phyloP scores from a whole-genome alignment of 129 eudicot species.

The Tagetes patula region DNA sequence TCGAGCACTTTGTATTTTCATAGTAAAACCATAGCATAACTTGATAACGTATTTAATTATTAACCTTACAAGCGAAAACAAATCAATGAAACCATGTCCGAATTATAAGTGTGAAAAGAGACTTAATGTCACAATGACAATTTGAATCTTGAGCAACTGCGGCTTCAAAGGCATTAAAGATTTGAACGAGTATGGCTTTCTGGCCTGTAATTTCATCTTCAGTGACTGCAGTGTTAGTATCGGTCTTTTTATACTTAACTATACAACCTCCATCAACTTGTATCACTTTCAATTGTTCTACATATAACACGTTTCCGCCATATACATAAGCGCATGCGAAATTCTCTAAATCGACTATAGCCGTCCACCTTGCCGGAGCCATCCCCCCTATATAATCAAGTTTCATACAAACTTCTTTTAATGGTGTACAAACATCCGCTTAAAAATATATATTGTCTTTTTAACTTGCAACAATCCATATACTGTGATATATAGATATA shows the following conservation, averaged over 20 bases:
- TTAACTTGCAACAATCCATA: background rate
- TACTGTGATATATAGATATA: too few species aligned
- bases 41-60: background rate
- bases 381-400: background rate
- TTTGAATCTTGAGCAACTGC: background rate
- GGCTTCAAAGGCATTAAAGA: background rate
- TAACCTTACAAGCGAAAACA: background rate
- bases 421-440: too few species aligned
- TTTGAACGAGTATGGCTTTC: background rate
- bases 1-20: background rate
- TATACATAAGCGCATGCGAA: background rate
- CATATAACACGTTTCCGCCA: background rate
- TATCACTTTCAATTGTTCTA: background rate
- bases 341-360: background rate
- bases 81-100: background rate
- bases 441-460: too few species aligned
- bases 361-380: background rate
- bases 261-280: background rate
- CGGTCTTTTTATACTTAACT: background rate
- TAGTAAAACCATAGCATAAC: background rate
- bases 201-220: background rate
- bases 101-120: background rate
- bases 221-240: background rate
- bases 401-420: too few species aligned
- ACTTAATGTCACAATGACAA: too few species aligned